Conservation (phyloP, 2,329 filamentous ascomycete genomes). For the Sporothrix brasiliensis region DNA sequence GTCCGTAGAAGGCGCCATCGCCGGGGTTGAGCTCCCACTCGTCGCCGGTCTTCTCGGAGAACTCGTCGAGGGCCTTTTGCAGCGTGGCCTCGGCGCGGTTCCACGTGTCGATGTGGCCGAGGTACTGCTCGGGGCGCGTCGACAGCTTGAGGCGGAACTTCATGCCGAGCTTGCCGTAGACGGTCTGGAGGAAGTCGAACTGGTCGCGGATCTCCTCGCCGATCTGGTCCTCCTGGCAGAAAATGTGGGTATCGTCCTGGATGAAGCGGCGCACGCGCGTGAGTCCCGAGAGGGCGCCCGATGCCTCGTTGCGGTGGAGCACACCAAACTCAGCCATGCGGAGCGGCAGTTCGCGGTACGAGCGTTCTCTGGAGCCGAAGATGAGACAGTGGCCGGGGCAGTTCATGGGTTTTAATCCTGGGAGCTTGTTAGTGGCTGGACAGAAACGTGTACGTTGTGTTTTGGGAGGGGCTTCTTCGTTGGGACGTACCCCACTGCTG, state of each 20-base stretch:
- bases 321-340: slow-evolving; percentile 86
- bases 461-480: background rate
- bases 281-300: slow-evolving; percentile 76
- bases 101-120: slow-evolving; percentile 87
- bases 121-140: slow-evolving; percentile 83
- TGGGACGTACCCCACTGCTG: slow-evolving; percentile 46
- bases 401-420: slow-evolving; percentile 72
- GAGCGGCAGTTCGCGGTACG: slow-evolving; percentile 79
- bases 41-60: slow-evolving; percentile 59
- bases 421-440: background rate
- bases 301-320: slow-evolving; percentile 83
- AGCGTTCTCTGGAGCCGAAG: slow-evolving; percentile 72
- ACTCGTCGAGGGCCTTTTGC: slow-evolving; percentile 76
- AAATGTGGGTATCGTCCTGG: slow-evolving; percentile 82
- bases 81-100: slow-evolving; percentile 82
- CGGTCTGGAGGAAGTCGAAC: slow-evolving; percentile 81
- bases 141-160: slow-evolving; percentile 94
- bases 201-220: slow-evolving; percentile 74
- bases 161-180: slow-evolving; percentile 80
- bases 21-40: slow-evolving; percentile 91
- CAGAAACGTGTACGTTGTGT: background rate
- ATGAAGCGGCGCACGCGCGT: slow-evolving; percentile 85
- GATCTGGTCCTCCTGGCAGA: slow-evolving; percentile 81
- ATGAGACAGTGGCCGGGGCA: slow-evolving; percentile 87
- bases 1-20: slow-evolving; percentile 96